Conservation (phyloP, 192 early-diverging fungal species). For the Phlyctochytrium arcticum region DNA sequence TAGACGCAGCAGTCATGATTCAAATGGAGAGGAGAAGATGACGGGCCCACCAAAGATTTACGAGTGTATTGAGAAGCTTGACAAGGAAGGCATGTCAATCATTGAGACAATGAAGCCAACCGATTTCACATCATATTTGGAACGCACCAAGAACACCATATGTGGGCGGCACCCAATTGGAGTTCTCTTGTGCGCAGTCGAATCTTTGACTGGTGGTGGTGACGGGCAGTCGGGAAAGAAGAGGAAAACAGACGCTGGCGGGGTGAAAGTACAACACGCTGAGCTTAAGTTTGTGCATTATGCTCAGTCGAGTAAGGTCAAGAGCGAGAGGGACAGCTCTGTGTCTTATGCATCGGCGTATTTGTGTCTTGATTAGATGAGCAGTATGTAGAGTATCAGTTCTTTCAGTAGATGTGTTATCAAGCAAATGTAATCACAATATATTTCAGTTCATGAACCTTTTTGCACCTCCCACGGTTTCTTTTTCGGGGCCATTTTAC, state of each 20-base stretch:
- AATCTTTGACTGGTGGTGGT: conserved; percentile 11
- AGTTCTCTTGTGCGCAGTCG: conserved; percentile 70
- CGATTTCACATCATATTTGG: conserved; percentile 67
- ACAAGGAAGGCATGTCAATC: conserved; percentile 73
- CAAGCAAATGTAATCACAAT: background rate
- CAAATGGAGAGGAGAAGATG: background rate
- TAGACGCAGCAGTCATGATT: background rate
- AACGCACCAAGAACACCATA: conserved; percentile 83
- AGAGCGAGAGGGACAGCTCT: conserved; percentile 56
- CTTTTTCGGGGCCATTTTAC: conserved; percentile 8
- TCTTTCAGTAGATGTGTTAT: background rate
- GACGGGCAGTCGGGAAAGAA: background rate
- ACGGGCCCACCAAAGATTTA: conserved; percentile 72
- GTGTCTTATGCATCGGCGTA: conserved; percentile 75
- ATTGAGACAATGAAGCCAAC: conserved; percentile 63
- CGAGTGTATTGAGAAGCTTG: conserved; percentile 73
- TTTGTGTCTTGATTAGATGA: conserved; percentile 1
- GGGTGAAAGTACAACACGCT: conserved; percentile 2
- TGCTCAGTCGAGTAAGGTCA: conserved; percentile 71
- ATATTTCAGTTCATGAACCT: background rate
- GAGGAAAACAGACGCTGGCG: conserved; percentile 4
- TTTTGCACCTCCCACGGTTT: conserved; percentile 33
- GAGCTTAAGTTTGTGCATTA: conserved; percentile 75
- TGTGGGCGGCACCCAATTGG: conserved; percentile 91
- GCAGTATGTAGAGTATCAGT: conserved; percentile 40